Evolutionary conservation across 768 basidiomycete species (phyloP).

Genomic region (Amanita pallidorosea): DNA sequence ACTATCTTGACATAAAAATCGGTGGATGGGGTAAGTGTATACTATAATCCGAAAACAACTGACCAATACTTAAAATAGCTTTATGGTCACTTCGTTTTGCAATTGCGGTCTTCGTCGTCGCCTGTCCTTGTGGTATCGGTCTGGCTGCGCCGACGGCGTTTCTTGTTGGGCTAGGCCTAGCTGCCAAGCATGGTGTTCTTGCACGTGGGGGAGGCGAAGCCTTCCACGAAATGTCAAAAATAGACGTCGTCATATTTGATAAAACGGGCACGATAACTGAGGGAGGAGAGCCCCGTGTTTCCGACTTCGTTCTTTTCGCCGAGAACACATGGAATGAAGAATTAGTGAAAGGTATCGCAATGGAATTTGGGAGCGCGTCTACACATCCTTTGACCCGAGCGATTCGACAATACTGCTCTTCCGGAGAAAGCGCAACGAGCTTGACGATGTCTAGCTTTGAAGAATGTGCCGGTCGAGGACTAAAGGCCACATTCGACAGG

Average conservation of each 20-base stretch:
- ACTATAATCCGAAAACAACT: not conserved
- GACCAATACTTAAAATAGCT: slow-evolving; percentile 20
- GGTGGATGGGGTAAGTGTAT: slow-evolving; percentile 54
- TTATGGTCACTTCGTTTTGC: slow-evolving; percentile 77
- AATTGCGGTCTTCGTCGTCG: slow-evolving; percentile 74
- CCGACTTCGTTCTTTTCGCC: slow-evolving; percentile 24
- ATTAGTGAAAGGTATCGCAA: slow-evolving; percentile 39
- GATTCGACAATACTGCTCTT: slow-evolving; percentile 36
- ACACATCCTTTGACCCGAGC: slow-evolving; percentile 60
- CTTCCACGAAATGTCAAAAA: slow-evolving; percentile 69
- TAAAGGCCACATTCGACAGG: slow-evolving; percentile 37
- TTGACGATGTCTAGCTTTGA: slow-evolving; percentile 21
- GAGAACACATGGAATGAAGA: slow-evolving; percentile 20
- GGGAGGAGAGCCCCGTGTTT: slow-evolving; percentile 50
- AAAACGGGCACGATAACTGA: slow-evolving; percentile 78
- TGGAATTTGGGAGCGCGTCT: slow-evolving; percentile 42
- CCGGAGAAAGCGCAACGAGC: slow-evolving; percentile 5
- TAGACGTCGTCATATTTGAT: slow-evolving; percentile 74
- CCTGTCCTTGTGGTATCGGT: slow-evolving; percentile 82
- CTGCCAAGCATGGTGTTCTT: slow-evolving; percentile 70
- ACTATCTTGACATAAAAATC: slow-evolving; percentile 41
- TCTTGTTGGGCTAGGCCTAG: slow-evolving; percentile 72
- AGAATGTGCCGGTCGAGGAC: slow-evolving; percentile 59
- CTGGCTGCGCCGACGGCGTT: slow-evolving; percentile 82
- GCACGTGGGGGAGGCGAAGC: slow-evolving; percentile 85